Evolutionary conservation across 129 eudicot species (phyloP).

Genomic region (Escallonia herrerae): DNA sequence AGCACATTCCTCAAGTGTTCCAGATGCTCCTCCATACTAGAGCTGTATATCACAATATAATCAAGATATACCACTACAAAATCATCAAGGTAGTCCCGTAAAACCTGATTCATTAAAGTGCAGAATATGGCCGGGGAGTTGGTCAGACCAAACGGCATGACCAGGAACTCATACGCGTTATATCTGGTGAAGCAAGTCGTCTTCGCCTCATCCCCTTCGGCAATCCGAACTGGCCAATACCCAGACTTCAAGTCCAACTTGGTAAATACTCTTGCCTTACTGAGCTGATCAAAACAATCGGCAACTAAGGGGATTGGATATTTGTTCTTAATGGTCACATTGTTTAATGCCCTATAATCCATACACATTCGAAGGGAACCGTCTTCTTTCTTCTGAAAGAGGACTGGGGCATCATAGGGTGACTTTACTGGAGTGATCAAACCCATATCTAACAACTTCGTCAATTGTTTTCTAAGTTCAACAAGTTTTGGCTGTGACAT

Average conservation of each 20-base stretch:
- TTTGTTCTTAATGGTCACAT: not conserved
- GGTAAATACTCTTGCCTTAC: not conserved
- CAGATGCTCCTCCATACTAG: not conserved
- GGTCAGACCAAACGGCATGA: not conserved
- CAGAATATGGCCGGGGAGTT: not conserved
- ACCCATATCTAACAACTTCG: too few species aligned
- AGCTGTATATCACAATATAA: not conserved
- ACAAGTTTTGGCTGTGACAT: too few species aligned
- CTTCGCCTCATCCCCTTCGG: not conserved
- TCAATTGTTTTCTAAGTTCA: too few species aligned
- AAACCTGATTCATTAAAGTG: not conserved
- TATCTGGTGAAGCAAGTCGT: not conserved
- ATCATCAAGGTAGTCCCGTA: not conserved
- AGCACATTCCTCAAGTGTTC: not conserved
- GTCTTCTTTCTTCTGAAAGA: not conserved
- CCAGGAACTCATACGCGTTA: not conserved
- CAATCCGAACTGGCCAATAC: not conserved
- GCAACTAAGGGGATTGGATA: not conserved
- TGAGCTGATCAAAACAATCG: not conserved
- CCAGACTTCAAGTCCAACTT: not conserved
- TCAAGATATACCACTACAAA: not conserved
- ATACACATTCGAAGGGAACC: not conserved
- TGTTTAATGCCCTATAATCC: not conserved
- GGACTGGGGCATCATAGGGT: not conserved
- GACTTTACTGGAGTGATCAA: too few species aligned